phyloP scores from a whole-genome alignment of 352 stramenopile genomes.

The Phytophthora europaea region DNA sequence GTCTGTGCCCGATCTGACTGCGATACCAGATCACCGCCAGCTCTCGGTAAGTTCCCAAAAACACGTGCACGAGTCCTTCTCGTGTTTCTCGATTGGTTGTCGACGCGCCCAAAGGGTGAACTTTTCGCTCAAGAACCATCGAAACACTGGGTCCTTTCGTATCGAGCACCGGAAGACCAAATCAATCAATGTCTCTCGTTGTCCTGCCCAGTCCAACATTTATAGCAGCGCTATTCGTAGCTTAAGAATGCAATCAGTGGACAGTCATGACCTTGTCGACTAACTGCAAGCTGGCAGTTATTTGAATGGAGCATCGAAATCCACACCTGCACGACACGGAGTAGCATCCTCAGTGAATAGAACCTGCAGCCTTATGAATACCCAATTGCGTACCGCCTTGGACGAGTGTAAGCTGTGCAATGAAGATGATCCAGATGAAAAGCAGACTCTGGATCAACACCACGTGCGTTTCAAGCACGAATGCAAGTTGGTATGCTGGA shows the following conservation, averaged over 20 bases:
- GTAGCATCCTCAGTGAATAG: background rate
- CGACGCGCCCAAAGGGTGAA: background rate
- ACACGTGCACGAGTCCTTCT: slow-evolving; percentile 1
- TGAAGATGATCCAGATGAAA: slow-evolving; percentile 44
- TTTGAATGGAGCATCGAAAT: slow-evolving; percentile 14
- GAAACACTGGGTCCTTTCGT: background rate
- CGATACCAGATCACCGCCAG: background rate
- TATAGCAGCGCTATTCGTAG: background rate
- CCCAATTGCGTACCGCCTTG: slow-evolving; percentile 15
- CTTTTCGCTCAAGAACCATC: background rate
- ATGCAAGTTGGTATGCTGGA: slow-evolving; percentile 42
- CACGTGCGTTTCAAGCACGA: slow-evolving; percentile 51
- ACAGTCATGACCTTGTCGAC: too few relatives aligned
- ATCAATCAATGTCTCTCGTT: background rate
- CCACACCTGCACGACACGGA: slow-evolving; percentile 3
- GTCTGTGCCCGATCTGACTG: slow-evolving; percentile 6
- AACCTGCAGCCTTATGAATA: background rate
- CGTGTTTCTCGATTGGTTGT: background rate
- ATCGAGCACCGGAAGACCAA: background rate
- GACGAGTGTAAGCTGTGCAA: slow-evolving; percentile 29
- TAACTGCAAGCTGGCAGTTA: background rate
- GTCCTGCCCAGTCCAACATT: background rate
- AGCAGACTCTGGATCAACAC: slow-evolving; percentile 36
- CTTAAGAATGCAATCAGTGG: too few relatives aligned
- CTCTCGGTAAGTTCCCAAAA: background rate